Base-by-base conservation (phyloP, 331 rosid species). In the Acacia concinna region DNA sequence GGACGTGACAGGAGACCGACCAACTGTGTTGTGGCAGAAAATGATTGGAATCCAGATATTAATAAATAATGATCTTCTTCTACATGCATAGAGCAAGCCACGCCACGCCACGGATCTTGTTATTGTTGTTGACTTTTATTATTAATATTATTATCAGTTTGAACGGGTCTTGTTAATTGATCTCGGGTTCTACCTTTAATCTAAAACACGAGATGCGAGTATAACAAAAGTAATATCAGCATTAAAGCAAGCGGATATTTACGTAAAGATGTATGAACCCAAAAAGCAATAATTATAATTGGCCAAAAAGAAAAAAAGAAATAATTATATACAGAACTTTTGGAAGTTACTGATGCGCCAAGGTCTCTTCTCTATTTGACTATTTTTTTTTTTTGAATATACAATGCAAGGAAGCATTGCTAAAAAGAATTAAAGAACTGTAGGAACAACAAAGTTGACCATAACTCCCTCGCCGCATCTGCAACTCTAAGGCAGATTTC, bases 351-450 rank as follows among this genome's bases (percentile, higher is more conserved):
- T 30, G 44, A 35, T 65, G 38, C 20, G 70, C 27, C 17, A 68
- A 21, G 21, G 51, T 15, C 70, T 66, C 7, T 69, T 30, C 51
- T 37, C 28, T 35, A 35, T 62, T 6, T 47, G 10, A 56, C 62
- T 20, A 47, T n/a, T 37, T 52, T 59, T 62, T 37, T 37, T 38
- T 38, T 8, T 38, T 8, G 41, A 68, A 40, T 31, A 51, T 35
- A 77, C 60, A 79, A 84, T n/a, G 76, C 81, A 52, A 75, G 73
- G 76, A 49, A 57, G 64, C 71, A 52, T 68, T 46, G 74, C 35
- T 18, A 12, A 23, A 47, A 62, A 70, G 31, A 43, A 65, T 31
- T 8, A 30, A 43, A 27, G 63, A 25, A 35, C 69, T 13, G 6
- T 23, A 5, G 49, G 43, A 54, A 32, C 28, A 71, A 60, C 40